Conservation (phyloP, 192 early-diverging fungal genomes). For the Linnemannia elongata region DNA sequence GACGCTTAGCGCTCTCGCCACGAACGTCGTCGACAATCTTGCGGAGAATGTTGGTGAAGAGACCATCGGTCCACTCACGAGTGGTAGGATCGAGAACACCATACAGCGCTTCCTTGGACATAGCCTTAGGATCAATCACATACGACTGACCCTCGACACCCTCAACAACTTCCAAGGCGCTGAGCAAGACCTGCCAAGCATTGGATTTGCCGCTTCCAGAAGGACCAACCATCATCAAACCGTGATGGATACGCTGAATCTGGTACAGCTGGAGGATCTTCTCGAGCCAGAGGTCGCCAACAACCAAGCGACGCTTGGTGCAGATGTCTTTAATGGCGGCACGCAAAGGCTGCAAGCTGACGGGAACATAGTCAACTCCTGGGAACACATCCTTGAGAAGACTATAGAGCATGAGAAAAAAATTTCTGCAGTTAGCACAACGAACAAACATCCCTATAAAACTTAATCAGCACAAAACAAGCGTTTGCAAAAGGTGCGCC, state of each 20-base stretch:
- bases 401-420: constrained; percentile 56
- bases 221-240: constrained; percentile 99
- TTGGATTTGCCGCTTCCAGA: constrained; percentile 96
- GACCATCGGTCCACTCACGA: constrained; percentile 99
- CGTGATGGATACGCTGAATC: constrained; percentile 98
- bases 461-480: neutral
- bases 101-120: constrained; percentile 97
- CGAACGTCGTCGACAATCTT: constrained; percentile 99
- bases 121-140: constrained; percentile 98
- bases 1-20: constrained; percentile 92
- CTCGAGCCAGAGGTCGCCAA: constrained; percentile 89
- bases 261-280: constrained; percentile 99
- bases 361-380: constrained; percentile 85
- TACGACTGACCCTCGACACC: constrained; percentile 92
- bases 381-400: constrained; percentile 96
- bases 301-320: constrained; percentile 76
- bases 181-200: constrained; percentile 94
- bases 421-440: neutral
- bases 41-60: constrained; percentile 97
- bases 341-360: constrained; percentile 82
- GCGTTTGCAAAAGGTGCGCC: neutral
- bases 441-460: no score
- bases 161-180: constrained; percentile 90
- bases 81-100: constrained; percentile 97
- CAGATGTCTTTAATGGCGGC: constrained; percentile 84